phyloP scores from a whole-genome alignment of 2,329 filamentous ascomycete genomes.

The Hymenoscyphus infarciens region DNA sequence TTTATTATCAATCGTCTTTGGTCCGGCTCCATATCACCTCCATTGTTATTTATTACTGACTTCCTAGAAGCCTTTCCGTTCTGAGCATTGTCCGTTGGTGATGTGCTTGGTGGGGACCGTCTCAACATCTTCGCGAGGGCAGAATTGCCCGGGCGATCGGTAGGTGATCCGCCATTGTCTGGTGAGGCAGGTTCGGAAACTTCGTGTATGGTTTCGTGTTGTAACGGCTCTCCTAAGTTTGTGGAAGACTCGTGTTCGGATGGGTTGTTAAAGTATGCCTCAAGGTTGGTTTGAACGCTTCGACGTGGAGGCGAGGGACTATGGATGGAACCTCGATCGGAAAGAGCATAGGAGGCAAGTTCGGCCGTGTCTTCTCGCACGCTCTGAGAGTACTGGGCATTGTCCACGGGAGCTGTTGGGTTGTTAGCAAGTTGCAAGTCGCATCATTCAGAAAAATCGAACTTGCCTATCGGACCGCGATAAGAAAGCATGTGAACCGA shows the following conservation, averaged over 20 bases:
- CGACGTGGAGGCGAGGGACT: conserved; percentile 31
- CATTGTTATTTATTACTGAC: conserved; percentile 11
- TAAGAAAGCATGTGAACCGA: conserved; percentile 63
- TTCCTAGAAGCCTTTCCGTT: background rate
- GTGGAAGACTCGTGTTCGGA: conserved; percentile 25
- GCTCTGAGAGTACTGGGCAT: conserved; percentile 69
- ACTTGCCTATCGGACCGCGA: conserved; percentile 55
- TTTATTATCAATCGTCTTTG: conserved; percentile 27
- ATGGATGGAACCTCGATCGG: conserved; percentile 47
- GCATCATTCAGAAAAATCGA: background rate
- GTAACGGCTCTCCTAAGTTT: conserved; percentile 27
- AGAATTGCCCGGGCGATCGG: conserved; percentile 41
- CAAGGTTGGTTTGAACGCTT: conserved; percentile 26
- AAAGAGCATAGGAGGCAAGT: conserved; percentile 76
- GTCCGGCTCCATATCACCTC: conserved; percentile 8
- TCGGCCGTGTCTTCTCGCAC: conserved; percentile 86
- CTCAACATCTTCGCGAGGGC: conserved; percentile 49
- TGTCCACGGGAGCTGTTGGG: conserved; percentile 55
- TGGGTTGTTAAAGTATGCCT: conserved; percentile 27
- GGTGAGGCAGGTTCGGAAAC: conserved; percentile 56
- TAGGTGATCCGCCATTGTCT: conserved; percentile 35
- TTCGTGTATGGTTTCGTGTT: conserved; percentile 55
- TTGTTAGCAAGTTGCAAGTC: conserved; percentile 14
- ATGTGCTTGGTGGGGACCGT: conserved; percentile 33
- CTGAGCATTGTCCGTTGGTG: conserved; percentile 18